Evolutionary conservation across 768 basidiomycete species (phyloP).

Genomic region (Naganishia kalamii): DNA sequence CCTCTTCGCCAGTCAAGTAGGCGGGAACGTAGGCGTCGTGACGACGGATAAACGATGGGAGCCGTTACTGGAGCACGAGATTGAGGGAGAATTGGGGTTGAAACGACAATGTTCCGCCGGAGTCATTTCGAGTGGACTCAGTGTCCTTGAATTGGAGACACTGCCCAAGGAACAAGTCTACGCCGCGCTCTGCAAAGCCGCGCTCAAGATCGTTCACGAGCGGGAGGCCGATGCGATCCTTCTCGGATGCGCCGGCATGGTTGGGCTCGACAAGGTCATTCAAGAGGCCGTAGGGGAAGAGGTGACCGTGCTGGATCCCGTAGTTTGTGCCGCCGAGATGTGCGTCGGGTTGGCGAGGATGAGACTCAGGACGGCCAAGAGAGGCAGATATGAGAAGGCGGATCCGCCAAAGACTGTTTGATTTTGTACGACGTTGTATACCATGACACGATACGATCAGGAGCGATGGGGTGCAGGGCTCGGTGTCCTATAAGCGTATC

Average conservation of each 20-base stretch:
- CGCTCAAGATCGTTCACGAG: constrained; percentile 22
- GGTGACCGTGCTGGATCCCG: constrained; percentile 33
- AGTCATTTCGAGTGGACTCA: constrained; percentile 32
- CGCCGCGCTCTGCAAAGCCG: constrained; percentile 18
- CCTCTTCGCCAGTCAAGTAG: constrained; percentile 27
- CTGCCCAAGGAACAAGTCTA: constrained; percentile 28
- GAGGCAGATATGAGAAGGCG: constrained; percentile 27
- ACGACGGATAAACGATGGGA: constrained; percentile 38
- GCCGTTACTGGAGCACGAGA: constrained; percentile 32
- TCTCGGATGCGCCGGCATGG: constrained; percentile 38
- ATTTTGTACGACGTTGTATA: not conserved
- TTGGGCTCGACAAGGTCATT: constrained; percentile 31
- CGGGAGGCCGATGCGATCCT: constrained; percentile 30
- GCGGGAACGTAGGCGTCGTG: constrained; percentile 28
- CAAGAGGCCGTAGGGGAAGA: constrained; percentile 24
- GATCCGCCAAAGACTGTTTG: not conserved
- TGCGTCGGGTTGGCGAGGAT: constrained; percentile 26
- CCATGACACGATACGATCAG: not conserved
- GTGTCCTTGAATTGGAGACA: constrained; percentile 32
- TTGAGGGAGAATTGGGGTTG: constrained; percentile 27
- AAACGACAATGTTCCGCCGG: constrained; percentile 24
- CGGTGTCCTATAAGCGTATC: not conserved
- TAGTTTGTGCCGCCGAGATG: constrained; percentile 29
- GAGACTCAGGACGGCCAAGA: constrained; percentile 27
- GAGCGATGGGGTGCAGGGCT: not conserved